A percentile compares a stretch with the other conserved stretches of the same genome.
Conservation (phyloP, 805 yeast genomes). For the Zygosaccharomyces gambellarensis region DNA sequence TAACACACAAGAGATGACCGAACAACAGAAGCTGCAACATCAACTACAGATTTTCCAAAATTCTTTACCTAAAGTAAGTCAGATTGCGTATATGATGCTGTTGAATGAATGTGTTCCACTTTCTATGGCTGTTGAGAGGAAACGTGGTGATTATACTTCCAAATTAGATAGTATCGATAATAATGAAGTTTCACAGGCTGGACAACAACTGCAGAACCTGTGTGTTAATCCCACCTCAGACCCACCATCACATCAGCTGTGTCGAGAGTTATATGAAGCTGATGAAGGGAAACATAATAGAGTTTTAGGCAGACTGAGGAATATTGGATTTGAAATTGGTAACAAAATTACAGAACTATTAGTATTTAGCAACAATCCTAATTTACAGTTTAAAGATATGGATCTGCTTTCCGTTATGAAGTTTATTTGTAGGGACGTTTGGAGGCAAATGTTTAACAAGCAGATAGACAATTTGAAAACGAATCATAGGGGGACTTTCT, state of each 20-base stretch:
- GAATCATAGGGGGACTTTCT: conserved; percentile 63
- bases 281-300: conserved; percentile 42
- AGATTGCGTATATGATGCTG: conserved; percentile 55
- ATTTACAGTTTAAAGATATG: conserved; percentile 44
- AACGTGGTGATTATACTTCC: conserved; percentile 24
- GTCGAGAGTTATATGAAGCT: conserved; percentile 29
- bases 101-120: conserved; percentile 74
- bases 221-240: conserved; percentile 19
- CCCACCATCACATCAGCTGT: conserved; percentile 27
- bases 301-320: conserved; percentile 56
- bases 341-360: conserved; percentile 48
- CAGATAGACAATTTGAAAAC: conserved; percentile 91
- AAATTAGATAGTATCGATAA: conserved; percentile 12
- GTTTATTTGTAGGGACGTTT: conserved; percentile 85
- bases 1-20: conserved; percentile 13
- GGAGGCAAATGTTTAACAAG: conserved; percentile 75
- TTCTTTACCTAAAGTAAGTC: conserved; percentile 44
- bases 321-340: conserved; percentile 69
- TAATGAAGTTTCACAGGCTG: conserved; percentile 5
- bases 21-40: conserved; percentile 25
- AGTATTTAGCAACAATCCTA: conserved; percentile 44
- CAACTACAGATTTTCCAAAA: conserved; percentile 31
- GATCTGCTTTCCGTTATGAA: conserved; percentile 83
- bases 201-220: conserved; percentile 9
- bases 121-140: conserved; percentile 56